Evolutionary conservation across 208 protist species (phyloP).

Genomic region (Sergeia podlipaevii): DNA sequence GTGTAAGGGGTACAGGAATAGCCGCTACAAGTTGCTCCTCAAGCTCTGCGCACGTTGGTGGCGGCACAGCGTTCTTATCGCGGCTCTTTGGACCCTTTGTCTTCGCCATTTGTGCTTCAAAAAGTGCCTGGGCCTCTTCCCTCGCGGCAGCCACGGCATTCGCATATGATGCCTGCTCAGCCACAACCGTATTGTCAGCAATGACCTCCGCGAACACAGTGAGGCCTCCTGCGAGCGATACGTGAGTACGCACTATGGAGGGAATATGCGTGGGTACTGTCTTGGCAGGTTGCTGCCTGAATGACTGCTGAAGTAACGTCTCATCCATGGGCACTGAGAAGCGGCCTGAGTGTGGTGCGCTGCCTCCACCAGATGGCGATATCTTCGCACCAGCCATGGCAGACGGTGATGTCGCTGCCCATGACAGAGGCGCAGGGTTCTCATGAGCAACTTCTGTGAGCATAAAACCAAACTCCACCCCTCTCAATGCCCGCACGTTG

Average conservation of each 20-base stretch:
- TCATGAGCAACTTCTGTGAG: background rate
- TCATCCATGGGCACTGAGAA: background rate
- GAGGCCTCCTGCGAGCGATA: conserved; percentile 22
- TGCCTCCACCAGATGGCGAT: background rate
- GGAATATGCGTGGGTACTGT: conserved; percentile 19
- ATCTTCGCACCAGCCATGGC: background rate
- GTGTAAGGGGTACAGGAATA: conserved; percentile 25
- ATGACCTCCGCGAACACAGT: conserved; percentile 53
- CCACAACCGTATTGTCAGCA: conserved; percentile 57
- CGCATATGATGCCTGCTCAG: conserved; percentile 30
- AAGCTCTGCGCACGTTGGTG: conserved; percentile 50
- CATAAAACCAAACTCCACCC: conserved; percentile 46
- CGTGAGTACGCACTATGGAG: conserved; percentile 37
- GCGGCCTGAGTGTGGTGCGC: background rate
- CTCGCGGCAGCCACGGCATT: conserved; percentile 41
- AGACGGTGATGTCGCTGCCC: background rate
- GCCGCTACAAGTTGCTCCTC: conserved; percentile 36
- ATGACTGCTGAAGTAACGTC: conserved; percentile 1
- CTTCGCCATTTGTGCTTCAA: conserved; percentile 28
- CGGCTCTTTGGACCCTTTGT: conserved; percentile 15
- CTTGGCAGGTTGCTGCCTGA: background rate
- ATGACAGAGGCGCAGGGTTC: background rate
- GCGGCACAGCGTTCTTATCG: conserved; percentile 20
- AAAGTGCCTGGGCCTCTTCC: conserved; percentile 44
- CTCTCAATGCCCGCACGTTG: conserved; percentile 14